Evolutionary conservation across 805 yeast genomes (phyloP).

Genomic region (Metschnikowia corniflorae): DNA sequence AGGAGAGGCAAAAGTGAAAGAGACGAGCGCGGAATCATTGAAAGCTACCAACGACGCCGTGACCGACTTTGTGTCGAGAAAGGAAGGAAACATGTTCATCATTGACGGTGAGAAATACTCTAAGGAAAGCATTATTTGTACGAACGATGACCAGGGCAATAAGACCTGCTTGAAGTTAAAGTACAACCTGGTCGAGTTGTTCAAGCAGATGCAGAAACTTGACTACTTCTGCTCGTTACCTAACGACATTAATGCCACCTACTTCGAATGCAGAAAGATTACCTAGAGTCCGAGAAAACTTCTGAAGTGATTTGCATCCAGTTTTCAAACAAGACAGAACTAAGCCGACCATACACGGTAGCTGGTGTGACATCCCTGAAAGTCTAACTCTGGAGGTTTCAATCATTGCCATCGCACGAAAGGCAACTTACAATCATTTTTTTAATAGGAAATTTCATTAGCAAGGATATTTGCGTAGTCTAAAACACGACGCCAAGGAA

Average conservation of each 20-base stretch:
- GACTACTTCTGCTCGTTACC: conserved; percentile 51
- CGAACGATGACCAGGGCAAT: conserved; percentile 41
- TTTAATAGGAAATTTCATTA: conserved; percentile 1
- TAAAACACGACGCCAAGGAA: conserved; percentile 11
- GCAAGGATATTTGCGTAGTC: conserved; percentile 1
- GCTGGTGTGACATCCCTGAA: no score
- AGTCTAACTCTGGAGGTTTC: no score
- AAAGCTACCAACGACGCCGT: conserved; percentile 22
- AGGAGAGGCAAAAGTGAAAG: conserved; percentile 12
- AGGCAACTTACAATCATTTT: no score
- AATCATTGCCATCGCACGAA: no score
- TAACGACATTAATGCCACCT: conserved; percentile 45
- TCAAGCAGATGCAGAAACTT: conserved; percentile 47
- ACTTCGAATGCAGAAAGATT: conserved; percentile 49
- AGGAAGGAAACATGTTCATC: conserved; percentile 34
- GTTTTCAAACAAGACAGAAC: no score
- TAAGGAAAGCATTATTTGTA: conserved; percentile 45
- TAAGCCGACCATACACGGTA: no score
- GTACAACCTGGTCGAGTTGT: conserved; percentile 39
- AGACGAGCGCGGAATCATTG: conserved; percentile 9
- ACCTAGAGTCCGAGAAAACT: no score
- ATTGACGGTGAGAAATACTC: conserved; percentile 40
- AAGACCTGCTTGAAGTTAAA: conserved; percentile 46
- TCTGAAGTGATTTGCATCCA: no score
- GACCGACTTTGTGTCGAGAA: conserved; percentile 26